A percentile compares a stretch with the other conserved stretches of the same genome.
phyloP scores from a whole-genome alignment of 1,284 basidiomycete genomes.

The Tylopilus sp. region DNA sequence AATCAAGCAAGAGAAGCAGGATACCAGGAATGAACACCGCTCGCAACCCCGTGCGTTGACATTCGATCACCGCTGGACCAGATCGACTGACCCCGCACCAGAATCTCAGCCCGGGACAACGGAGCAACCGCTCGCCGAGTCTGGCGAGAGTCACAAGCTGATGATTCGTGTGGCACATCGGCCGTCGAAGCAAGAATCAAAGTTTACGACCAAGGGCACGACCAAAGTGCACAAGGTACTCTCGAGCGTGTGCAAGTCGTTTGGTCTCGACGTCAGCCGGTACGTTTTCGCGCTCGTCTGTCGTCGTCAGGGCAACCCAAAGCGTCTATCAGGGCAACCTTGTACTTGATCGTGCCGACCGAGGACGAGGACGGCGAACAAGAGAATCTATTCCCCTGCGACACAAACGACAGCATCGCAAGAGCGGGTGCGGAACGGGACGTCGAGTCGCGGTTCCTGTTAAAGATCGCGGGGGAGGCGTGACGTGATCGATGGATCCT shows the following conservation, averaged over 20 bases:
- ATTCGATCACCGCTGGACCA: background rate
- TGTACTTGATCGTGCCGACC: conserved; percentile 26
- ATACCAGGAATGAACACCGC: background rate
- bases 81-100: background rate
- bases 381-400: conserved; percentile 29
- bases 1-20: conserved; percentile 21
- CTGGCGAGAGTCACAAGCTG: conserved; percentile 16
- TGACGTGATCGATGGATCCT: conserved; percentile 17
- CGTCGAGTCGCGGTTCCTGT: conserved; percentile 23
- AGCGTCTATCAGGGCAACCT: conserved; percentile 18
- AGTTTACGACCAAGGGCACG: conserved; percentile 44
- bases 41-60: conserved; percentile 12
- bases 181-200: conserved; percentile 33
- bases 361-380: conserved; percentile 23
- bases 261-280: conserved; percentile 35
- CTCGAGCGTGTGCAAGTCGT: conserved; percentile 41
- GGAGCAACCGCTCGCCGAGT: conserved; percentile 3
- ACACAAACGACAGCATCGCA: conserved; percentile 30
- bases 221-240: conserved; percentile 43
- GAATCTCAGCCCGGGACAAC: conserved; percentile 7
- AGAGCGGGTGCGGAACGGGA: conserved; percentile 28
- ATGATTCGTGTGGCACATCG: conserved; percentile 36
- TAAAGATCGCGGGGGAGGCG: conserved; percentile 24
- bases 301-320: background rate
- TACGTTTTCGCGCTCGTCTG: conserved; percentile 19